phyloP scores from a whole-genome alignment of 345 rosid genomes.

The Noccaea bulbosa region DNA sequence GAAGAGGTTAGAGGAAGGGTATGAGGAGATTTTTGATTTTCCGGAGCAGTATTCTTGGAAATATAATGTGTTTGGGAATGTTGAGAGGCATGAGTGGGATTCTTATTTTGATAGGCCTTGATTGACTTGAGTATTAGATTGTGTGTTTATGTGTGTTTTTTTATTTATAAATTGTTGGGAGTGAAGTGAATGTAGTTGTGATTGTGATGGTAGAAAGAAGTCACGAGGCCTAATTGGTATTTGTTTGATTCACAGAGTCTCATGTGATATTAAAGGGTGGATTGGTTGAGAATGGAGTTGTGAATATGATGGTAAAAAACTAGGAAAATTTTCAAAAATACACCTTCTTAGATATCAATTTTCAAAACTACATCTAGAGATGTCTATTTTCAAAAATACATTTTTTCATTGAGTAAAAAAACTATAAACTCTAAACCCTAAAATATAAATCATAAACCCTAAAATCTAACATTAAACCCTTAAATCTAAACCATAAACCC shows the following conservation, averaged over 20 bases:
- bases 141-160: constrained; percentile 7
- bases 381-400: no score
- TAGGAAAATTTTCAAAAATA: no score
- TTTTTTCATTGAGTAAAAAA: no score
- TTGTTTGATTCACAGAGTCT: background rate
- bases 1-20: constrained; percentile 47
- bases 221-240: background rate
- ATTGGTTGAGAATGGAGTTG: background rate
- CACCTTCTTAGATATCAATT: no score
- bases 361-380: no score
- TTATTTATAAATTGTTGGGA: background rate
- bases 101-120: constrained; percentile 50
- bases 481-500: no score
- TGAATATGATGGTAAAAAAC: no score
- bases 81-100: constrained; percentile 68
- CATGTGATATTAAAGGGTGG: no score
- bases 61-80: constrained; percentile 53
- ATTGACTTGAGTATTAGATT: constrained; percentile 11
- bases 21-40: constrained; percentile 43
- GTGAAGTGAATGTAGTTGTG: constrained; percentile 28
- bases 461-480: no score
- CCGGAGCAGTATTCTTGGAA: constrained; percentile 66
- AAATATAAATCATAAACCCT: no score
- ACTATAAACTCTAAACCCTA: no score
- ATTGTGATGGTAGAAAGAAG: constrained; percentile 12